These are phyloP conservation scores for Aspergillus avenaceus DNA, from an alignment of 495 filamentous ascomycete species.

Conservation along the genomic window DNA sequence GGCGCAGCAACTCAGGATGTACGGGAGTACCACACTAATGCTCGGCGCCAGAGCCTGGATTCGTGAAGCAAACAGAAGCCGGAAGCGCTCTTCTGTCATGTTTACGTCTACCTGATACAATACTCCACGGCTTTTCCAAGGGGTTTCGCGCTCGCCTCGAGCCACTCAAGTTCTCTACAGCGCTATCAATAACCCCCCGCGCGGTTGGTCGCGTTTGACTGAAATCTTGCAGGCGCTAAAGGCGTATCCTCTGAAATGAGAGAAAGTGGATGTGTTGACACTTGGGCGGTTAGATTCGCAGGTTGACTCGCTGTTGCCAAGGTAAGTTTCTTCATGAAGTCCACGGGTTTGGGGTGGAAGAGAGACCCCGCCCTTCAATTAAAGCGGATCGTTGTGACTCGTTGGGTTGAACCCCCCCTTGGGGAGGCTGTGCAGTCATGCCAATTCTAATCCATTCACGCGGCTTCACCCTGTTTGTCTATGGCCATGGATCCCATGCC, in stretches of 20 bases:
- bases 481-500: too few species aligned
- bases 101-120: too few species aligned
- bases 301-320: not conserved
- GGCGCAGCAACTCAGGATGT: not conserved
- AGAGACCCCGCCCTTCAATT: not conserved
- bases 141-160: not conserved
- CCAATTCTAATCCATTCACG: too few species aligned
- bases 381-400: not conserved
- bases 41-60: conserved; percentile 2
- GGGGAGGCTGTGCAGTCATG: conserved; percentile 8
- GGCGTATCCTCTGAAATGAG: not conserved
- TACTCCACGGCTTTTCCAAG: not conserved
- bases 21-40: too few species aligned
- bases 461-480: too few species aligned
- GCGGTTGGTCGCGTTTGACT: not conserved
- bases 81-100: too few species aligned
- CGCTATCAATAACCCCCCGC: not conserved
- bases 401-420: not conserved
- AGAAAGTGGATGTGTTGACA: not conserved
- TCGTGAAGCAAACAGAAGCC: too few species aligned
- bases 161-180: not conserved
- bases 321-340: not conserved
- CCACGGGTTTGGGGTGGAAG: not conserved
- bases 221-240: not conserved
- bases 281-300: conserved; percentile 1